A percentile compares a stretch with the other conserved stretches of the same genome.
phyloP scores from a whole-genome alignment of 1,284 basidiomycete species.

The Rhizopogon hawkerae region DNA sequence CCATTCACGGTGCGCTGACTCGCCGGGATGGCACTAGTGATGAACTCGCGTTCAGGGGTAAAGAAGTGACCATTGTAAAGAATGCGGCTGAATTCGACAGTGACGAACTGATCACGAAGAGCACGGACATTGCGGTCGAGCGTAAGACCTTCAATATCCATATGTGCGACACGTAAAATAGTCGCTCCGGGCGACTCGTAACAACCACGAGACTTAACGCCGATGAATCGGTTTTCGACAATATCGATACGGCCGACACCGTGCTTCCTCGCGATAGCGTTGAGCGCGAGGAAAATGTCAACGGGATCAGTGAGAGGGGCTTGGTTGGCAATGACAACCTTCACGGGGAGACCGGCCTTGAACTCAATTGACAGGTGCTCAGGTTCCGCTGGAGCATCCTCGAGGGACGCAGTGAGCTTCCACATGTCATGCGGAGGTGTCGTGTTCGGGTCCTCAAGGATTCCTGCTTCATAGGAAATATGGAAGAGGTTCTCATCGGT shows the following conservation, averaged over 20 bases:
- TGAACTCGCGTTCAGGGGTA: conserved; percentile 88
- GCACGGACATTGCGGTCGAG: conserved; percentile 96
- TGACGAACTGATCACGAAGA: conserved; percentile 92
- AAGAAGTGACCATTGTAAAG: conserved; percentile 98
- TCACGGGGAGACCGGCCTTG: conserved; percentile 76
- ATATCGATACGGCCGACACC: conserved; percentile 97
- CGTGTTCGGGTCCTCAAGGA: conserved; percentile 92
- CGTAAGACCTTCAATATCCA: conserved; percentile 96
- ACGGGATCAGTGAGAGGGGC: conserved; percentile 70
- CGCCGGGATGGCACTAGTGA: conserved; percentile 81
- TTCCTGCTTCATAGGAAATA: conserved; percentile 99
- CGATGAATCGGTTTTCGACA: conserved; percentile 99
- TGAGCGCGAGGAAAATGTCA: conserved; percentile 90
- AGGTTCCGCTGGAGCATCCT: conserved; percentile 74
- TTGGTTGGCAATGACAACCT: conserved; percentile 60
- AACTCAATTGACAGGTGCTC: conserved; percentile 85
- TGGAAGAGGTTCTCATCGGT: conserved; percentile 99
- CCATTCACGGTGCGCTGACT: conserved; percentile 98
- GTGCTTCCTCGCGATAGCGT: conserved; percentile 89
- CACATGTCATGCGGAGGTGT: conserved; percentile 95
- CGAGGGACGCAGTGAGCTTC: conserved; percentile 91
- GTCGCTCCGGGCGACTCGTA: conserved; percentile 97
- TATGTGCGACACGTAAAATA: conserved; percentile 90
- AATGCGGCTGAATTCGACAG: conserved; percentile 82
- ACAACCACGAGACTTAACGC: conserved; percentile 97